Percentiles rank a stretch among this genome's conserved stretches.
These are phyloP conservation scores for Fusarium goolgardi DNA, from an alignment of 2,329 filamentous ascomycete genomes.

Conservation along the genomic window DNA sequence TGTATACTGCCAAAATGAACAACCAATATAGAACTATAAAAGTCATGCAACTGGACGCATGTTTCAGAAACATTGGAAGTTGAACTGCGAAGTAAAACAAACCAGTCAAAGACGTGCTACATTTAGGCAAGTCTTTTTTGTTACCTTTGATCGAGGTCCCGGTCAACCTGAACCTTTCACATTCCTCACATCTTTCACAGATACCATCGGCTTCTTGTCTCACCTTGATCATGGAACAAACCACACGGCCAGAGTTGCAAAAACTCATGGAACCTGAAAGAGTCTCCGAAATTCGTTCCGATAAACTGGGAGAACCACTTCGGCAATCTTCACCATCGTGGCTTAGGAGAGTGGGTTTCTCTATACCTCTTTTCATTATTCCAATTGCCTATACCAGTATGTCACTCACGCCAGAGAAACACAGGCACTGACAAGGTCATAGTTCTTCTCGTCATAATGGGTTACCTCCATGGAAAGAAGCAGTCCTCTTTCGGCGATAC, in stretches of 20 bases:
- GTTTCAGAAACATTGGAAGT: no score
- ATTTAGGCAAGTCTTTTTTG: no score
- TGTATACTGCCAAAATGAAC: no score
- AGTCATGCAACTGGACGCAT: no score
- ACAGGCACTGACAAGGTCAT: background rate
- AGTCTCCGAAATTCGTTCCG: accelerated
- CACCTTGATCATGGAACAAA: background rate
- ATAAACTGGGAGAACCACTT: background rate
- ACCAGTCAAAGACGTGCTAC: no score
- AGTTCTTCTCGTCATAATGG: background rate
- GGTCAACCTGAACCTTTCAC: background rate
- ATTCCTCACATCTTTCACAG: background rate
- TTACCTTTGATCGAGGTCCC: no score
- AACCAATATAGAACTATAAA: no score
- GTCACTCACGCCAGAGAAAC: background rate
- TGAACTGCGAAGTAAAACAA: no score
- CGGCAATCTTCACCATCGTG: background rate
- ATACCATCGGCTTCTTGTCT: background rate
- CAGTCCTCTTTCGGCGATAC: background rate
- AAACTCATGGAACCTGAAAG: background rate
- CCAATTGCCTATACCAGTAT: background rate
- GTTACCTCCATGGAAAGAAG: background rate
- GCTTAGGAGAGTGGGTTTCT: background rate
- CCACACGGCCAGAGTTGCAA: background rate
- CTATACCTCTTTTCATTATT: background rate